Conservation (phyloP, 352 stramenopile genomes). For the Phytophthora fragariaefolia region DNA sequence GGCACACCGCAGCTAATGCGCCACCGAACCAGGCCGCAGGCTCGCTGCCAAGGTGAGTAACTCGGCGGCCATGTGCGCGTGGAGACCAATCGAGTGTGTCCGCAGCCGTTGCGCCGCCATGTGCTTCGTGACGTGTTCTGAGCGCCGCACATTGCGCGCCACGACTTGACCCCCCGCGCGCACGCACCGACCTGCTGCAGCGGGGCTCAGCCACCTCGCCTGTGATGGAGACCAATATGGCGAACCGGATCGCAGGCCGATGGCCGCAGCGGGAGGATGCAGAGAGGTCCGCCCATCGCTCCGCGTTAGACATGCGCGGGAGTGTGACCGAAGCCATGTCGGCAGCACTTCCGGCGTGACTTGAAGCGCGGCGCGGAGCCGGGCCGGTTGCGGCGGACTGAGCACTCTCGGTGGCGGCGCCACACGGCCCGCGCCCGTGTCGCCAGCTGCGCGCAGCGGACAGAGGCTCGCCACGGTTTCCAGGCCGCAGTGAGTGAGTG, state of each 20-base stretch:
- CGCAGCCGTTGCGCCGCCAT: constrained; percentile 10
- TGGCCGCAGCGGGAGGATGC: neutral
- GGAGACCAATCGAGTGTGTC: constrained; percentile 18
- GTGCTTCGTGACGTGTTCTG: constrained; percentile 14
- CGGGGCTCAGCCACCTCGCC: neutral
- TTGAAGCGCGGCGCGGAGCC: constrained; percentile 24
- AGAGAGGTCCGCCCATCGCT: constrained; percentile 3
- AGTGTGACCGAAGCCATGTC: neutral
- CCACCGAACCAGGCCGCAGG: constrained; percentile 16
- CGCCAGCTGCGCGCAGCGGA: constrained; percentile 14
- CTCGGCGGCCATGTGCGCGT: neutral
- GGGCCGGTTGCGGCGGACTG: constrained; percentile 22
- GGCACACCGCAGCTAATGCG: constrained; percentile 18
- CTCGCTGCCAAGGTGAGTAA: constrained; percentile 21
- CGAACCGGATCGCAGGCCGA: neutral
- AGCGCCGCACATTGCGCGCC: constrained; percentile 17
- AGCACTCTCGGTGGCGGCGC: too few species aligned
- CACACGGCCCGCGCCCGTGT: neutral
- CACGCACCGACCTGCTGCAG: constrained; percentile 11
- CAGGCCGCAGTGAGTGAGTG: neutral
- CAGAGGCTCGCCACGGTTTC: neutral
- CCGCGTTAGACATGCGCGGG: constrained; percentile 12
- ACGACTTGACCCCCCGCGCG: neutral
- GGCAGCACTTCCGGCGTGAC: constrained; percentile 15
- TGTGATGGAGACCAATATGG: constrained; percentile 24